phyloP scores from a whole-genome alignment of 202 grass and related monocot species.

The Schoenoplectus triqueter region DNA sequence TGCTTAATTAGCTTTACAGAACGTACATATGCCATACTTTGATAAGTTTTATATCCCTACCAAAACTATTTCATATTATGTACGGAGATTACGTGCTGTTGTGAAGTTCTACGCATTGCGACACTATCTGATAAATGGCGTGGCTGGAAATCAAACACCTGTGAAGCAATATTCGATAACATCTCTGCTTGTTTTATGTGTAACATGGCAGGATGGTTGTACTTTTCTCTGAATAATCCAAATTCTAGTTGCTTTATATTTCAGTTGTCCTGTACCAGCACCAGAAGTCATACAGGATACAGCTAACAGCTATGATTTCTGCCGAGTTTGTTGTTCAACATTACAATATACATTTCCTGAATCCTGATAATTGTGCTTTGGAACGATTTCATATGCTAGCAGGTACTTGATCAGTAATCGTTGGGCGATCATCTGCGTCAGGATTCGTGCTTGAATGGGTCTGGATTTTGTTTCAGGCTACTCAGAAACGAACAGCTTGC shows the following conservation, averaged over 20 bases:
- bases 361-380: neutral
- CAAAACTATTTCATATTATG: no score
- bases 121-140: neutral
- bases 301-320: no score
- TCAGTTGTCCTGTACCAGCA: neutral
- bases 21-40: no score
- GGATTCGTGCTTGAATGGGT: neutral
- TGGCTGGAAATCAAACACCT: neutral
- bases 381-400: neutral
- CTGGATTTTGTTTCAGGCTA: neutral
- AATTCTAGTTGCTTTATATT: constrained; percentile 12
- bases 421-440: neutral
- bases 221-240: constrained; percentile 22
- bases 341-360: neutral
- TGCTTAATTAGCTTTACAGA: no score
- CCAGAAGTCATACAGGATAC: no score
- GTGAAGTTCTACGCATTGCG: neutral
- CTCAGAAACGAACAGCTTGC: no score
- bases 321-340: no score
- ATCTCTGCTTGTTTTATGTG: constrained; percentile 6
- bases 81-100: neutral
- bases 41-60: no score
- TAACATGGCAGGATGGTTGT: neutral
- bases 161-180: constrained; percentile 18
- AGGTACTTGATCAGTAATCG: neutral